Base-by-base conservation (phyloP, 495 filamentous ascomycete genomes). In the Trichoderma virens region DNA sequence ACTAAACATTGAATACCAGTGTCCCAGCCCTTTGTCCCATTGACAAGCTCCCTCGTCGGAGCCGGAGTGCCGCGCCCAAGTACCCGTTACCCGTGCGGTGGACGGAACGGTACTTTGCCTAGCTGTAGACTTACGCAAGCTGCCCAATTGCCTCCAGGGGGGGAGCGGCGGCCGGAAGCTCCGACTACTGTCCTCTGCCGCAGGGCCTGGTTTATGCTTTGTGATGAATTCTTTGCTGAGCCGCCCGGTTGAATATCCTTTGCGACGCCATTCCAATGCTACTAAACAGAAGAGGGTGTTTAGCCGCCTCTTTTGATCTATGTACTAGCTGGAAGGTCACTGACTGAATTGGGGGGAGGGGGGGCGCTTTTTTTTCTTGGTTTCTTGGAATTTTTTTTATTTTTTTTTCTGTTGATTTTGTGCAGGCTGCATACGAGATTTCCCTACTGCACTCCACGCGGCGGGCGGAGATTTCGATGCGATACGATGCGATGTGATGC, bases 171-270 rank as follows among this genome's bases (percentile, higher is more conserved):
- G 51, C 51, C 51, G 51, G 51, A 56, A 30, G 51, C 27, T 8
- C 51, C 27, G 51, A 56, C 27, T 8, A 30, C 23, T 30, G n/a
- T n/a, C n/a, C n/a, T n/a, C n/a, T n/a, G n/a, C n/a, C n/a, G n/a
- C n/a, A n/a, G n/a, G n/a, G n/a, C n/a, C n/a, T n/a, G n/a, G n/a
- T 56, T 56, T 18, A 56, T 56, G 51, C 51, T 56, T 14, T 56
- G 23, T 14, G 51, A 30, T 56, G 43, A 18, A 18, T 47, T 3
- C 18, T 20, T 47, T 18, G 18, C 20, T 47, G 43, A n/a, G 43
- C 43, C 43, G n/a, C 43, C 32, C 43, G 43, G 43, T 2, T 47
- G 43, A 47, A 47, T 47, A 6, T 11, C 32, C 11, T 11, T 35
- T 35, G 32, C 32, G 32, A 18, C 14, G 43, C 18, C 43, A 47